Evolutionary conservation across 768 basidiomycete genomes (phyloP).

Genomic region (Rhodotorula taiwanensis): DNA sequence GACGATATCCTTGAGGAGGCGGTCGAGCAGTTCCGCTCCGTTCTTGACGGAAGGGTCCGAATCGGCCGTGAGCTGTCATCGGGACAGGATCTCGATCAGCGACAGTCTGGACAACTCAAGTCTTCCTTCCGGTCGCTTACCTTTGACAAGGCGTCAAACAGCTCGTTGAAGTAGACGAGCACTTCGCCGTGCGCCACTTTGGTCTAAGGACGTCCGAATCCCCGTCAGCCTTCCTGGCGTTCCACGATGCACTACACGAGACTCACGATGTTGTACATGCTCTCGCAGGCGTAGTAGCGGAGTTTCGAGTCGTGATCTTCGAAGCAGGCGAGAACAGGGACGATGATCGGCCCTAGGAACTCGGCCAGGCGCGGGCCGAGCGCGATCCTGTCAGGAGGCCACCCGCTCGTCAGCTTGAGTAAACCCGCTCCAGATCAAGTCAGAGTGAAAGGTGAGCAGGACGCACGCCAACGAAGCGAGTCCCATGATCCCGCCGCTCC

Average conservation of each 20-base stretch:
- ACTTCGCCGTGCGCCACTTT: conserved; percentile 92
- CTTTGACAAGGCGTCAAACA: conserved; percentile 95
- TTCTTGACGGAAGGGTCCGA: conserved; percentile 95
- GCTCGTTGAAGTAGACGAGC: conserved; percentile 92
- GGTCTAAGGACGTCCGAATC: conserved; percentile 33
- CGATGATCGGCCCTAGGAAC: conserved; percentile 88
- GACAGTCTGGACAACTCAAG: no score
- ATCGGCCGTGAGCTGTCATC: conserved; percentile 78
- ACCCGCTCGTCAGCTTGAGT: neutral
- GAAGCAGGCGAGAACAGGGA: conserved; percentile 82
- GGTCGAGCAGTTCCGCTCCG: conserved; percentile 90
- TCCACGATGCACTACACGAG: no score
- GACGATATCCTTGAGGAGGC: conserved; percentile 95
- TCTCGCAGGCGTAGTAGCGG: conserved; percentile 95
- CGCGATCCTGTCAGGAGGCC: conserved; percentile 57
- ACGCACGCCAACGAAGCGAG: conserved; percentile 19
- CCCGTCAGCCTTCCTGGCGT: neutral
- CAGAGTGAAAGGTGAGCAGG: neutral
- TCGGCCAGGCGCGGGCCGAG: conserved; percentile 77
- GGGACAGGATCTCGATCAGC: neutral
- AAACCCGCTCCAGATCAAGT: no score
- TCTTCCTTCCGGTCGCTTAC: conserved; percentile 48
- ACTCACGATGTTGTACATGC: conserved; percentile 94
- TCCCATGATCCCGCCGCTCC: conserved; percentile 23
- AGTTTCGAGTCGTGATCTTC: conserved; percentile 89